Evolutionary conservation across 176 grass and related monocot genomes (phyloP), one percentile per base, ranked within the genome.

Genomic region (Musa schizocarpa): DNA sequence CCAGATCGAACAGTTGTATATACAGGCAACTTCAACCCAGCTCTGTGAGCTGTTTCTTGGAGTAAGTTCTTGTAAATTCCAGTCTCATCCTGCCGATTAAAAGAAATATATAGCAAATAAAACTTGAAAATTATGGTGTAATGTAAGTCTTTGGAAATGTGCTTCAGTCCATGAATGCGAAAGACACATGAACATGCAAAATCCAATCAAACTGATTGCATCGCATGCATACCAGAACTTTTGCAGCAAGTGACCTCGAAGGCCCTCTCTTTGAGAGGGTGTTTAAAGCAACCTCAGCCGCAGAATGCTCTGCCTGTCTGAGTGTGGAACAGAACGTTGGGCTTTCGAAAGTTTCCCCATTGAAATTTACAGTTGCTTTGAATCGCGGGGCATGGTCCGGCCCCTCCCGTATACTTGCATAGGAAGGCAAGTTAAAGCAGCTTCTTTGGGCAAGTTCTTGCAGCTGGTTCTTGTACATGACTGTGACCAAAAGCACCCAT

Each of bases 401-500:
- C 0, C 92, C 92, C 58, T 96, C 87, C 2, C 89, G 77, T 48
- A 82, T 86, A 79, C 87, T 89, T 53, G 84, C 82, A 80, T 96
- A 96, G 61, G 92, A 86, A 55, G 92, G 89, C 66, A 92, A 83
- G 72, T 78, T 89, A 87, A 96, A 96, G 85, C 92, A 96, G 87
- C 92, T 96, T 80, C 92, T 82, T 84, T 96, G 92, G 66, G 92
- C 92, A 76, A 96, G 84, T 83, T 96, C 92, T 86, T 96, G 92
- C 34, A 96, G 86, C 78, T 96, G 92, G 83, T 96, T 96, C 85
- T 96, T 92, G 77, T 88, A 92, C 92, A 96, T 96, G 66, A 69
- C 16, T 69, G 66, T n/a, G 49, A 26, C 11, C 23, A 23, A 25
- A 26, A 27, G 13, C 55, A 13, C 3, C 55, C 4, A 16, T 57